These are phyloP conservation scores for Myxozyma nipponensis DNA, from an alignment of 805 yeast genomes.

Conservation along the genomic window DNA sequence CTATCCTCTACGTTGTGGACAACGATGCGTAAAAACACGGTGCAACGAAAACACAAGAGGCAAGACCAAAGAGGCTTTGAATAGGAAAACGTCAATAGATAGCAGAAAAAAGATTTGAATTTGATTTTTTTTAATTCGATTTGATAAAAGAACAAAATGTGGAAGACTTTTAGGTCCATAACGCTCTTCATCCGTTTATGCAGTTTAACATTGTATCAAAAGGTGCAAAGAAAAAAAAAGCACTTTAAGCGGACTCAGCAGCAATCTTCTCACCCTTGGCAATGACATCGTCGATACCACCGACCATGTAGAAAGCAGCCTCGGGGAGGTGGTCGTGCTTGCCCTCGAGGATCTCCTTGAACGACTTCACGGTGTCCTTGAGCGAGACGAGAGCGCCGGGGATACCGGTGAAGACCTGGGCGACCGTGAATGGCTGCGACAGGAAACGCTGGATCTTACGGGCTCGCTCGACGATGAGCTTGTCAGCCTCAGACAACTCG, in stretches of 20 bases:
- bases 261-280: slow-evolving; percentile 99
- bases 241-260: slow-evolving; percentile 30
- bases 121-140: too few species aligned
- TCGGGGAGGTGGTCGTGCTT: slow-evolving; percentile 99
- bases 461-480: slow-evolving; percentile 99
- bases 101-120: too few species aligned
- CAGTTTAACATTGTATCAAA: not conserved
- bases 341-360: slow-evolving; percentile 96
- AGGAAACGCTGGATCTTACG: slow-evolving; percentile 99
- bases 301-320: slow-evolving; percentile 99
- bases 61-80: too few species aligned
- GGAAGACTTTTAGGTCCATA: too few species aligned
- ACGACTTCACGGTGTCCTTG: slow-evolving; percentile 89
- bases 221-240: too few species aligned
- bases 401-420: slow-evolving; percentile 99
- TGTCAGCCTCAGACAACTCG: slow-evolving; percentile 97
- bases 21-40: too few species aligned
- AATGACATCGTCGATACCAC: slow-evolving; percentile 97
- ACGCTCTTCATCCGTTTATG: too few species aligned
- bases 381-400: slow-evolving; percentile 96
- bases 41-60: too few species aligned
- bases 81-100: too few species aligned
- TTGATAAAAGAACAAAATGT: too few species aligned
- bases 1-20: too few species aligned
- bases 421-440: slow-evolving; percentile 99